Percentiles rank a stretch among this genome's conserved stretches.
phyloP scores from a whole-genome alignment of 1,139 yeast species.

The Saccharomyces uvarum region DNA sequence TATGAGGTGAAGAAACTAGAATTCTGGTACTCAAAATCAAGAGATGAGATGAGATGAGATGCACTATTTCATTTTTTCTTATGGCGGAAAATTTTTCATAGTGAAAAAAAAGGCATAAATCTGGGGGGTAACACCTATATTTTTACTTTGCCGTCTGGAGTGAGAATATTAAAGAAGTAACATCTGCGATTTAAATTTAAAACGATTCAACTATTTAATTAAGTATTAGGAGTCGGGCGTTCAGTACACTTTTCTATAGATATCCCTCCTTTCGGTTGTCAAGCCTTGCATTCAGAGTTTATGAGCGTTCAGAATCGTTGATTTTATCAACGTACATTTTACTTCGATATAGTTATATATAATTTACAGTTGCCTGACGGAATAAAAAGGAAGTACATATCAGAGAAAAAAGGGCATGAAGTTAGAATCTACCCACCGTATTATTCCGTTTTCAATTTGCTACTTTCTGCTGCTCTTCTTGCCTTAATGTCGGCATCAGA shows the following conservation, averaged over 20 bases:
- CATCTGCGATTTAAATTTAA: neutral
- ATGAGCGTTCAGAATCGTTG: neutral
- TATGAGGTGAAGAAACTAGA: neutral
- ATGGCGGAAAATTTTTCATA: conserved; percentile 2
- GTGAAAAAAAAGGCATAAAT: conserved; percentile 1
- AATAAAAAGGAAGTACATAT: neutral
- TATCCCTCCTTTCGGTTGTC: too few species aligned
- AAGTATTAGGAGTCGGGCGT: neutral
- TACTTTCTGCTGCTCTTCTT: conserved; percentile 30
- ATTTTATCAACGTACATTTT: neutral
- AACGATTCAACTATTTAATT: neutral
- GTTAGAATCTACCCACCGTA: neutral
- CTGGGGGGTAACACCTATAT: neutral
- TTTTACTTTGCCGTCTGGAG: neutral
- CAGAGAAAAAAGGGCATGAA: neutral
- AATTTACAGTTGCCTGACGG: neutral
- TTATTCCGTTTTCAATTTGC: neutral
- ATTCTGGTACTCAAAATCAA: neutral
- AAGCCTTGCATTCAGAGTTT: neutral
- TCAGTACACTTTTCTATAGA: too few species aligned
- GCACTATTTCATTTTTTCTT: conserved; percentile 3
- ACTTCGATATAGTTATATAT: neutral
- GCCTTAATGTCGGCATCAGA: conserved; percentile 64
- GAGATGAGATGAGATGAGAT: conserved; percentile 7
- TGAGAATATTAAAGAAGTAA: neutral